Evolutionary conservation across 2,329 filamentous ascomycete species (phyloP).

Genomic region (Elsinoe necatrix): DNA sequence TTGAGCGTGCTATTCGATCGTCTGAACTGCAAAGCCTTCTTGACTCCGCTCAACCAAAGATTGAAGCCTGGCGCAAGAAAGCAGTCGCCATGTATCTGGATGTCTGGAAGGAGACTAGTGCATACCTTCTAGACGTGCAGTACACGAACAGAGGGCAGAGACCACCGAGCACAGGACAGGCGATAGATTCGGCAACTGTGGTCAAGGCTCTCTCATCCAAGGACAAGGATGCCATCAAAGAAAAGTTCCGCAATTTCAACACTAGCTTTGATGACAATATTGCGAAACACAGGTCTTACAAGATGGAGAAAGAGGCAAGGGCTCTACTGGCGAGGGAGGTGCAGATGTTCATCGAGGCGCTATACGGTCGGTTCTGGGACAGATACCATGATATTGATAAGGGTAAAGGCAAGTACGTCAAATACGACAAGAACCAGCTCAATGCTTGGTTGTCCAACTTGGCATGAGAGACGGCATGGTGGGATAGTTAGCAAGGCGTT

Average conservation of each 20-base stretch:
- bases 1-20: slow-evolving; percentile 74
- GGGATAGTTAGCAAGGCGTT: slow-evolving; percentile 15
- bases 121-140: slow-evolving; percentile 79
- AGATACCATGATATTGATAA: slow-evolving; percentile 96
- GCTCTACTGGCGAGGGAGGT: slow-evolving; percentile 73
- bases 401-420: slow-evolving; percentile 95
- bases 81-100: slow-evolving; percentile 74
- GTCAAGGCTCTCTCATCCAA: slow-evolving; percentile 78
- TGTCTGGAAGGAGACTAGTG: slow-evolving; percentile 79
- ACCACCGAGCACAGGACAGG: slow-evolving; percentile 58
- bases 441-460: slow-evolving; percentile 45
- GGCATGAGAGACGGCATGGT: slow-evolving; percentile 9
- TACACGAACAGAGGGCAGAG: slow-evolving; percentile 71
- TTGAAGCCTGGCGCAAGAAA: slow-evolving; percentile 83
- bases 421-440: slow-evolving; percentile 84
- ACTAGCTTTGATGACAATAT: slow-evolving; percentile 82
- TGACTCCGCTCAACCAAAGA: slow-evolving; percentile 44
- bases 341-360: slow-evolving; percentile 81
- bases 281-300: slow-evolving; percentile 67
- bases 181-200: slow-evolving; percentile 69
- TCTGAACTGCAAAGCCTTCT: slow-evolving; percentile 72
- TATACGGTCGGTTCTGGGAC: slow-evolving; percentile 95
- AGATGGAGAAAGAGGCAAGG: slow-evolving; percentile 86
- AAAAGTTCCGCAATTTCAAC: slow-evolving; percentile 92
- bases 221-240: slow-evolving; percentile 92